These are phyloP conservation scores for Sanguinoderma infundibulare DNA, from an alignment of 1,284 basidiomycete genomes.

Conservation along the genomic window DNA sequence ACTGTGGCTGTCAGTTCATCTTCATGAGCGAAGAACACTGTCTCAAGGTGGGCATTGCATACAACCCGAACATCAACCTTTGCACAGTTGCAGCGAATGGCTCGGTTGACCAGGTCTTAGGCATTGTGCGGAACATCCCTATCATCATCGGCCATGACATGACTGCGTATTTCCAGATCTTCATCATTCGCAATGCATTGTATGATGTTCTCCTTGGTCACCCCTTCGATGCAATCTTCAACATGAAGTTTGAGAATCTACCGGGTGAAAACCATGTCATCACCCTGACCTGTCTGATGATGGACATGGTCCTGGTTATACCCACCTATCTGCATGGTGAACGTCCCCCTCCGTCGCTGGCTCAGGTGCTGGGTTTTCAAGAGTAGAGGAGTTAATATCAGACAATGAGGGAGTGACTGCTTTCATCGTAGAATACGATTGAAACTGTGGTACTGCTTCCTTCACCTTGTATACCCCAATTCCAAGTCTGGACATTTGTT, in stretches of 20 bases:
- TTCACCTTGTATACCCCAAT: background rate
- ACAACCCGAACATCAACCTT: background rate
- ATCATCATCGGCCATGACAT: background rate
- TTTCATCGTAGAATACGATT: background rate
- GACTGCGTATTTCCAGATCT: constrained; percentile 26
- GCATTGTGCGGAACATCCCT: background rate
- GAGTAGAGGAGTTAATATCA: background rate
- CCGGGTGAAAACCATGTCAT: constrained; percentile 28
- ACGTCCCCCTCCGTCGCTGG: background rate
- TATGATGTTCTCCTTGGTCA: constrained; percentile 40
- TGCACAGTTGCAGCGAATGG: background rate
- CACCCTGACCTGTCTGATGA: constrained; percentile 34
- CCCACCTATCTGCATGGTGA: constrained; percentile 29
- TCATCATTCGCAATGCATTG: constrained; percentile 32
- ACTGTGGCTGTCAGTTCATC: background rate
- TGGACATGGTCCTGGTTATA: constrained; percentile 17
- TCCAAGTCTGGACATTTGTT: background rate
- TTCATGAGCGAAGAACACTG: background rate
- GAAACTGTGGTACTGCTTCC: background rate
- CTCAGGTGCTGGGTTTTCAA: constrained; percentile 7
- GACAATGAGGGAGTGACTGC: background rate
- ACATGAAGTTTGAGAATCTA: constrained; percentile 28
- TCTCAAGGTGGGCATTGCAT: background rate
- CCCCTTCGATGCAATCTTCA: constrained; percentile 39
- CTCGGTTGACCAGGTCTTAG: background rate